Base-by-base conservation (phyloP, 1,284 basidiomycete genomes). In the Somion occarium region DNA sequence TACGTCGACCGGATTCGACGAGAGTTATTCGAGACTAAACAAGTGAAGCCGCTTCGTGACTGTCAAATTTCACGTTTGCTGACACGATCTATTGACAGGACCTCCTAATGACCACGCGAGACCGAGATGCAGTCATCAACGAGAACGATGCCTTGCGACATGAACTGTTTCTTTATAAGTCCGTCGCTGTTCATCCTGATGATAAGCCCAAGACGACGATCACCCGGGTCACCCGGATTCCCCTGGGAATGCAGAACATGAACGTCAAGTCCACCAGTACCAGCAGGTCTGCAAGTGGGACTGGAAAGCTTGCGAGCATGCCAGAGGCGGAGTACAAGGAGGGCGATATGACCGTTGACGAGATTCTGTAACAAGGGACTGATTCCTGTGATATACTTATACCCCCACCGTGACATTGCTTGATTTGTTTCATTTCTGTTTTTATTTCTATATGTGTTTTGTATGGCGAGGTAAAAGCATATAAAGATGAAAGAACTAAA, bases 1-100 rank as follows among this genome's bases (percentile, higher is more conserved):
- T 89, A 89, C 59, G 80, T 89, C 20, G 87, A 89, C 53, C 73
- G 83, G 51, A 81, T 89, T 54, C 75, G 86, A 38, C 71, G 72
- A 51, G 86, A 89, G 60, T 67, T 89, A 34, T 78, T 84, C 3
- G 85, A 87, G 44, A 75, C 78, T 11, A 88, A 86, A 64, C 83
- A 86, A 68, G 87, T 84, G 5, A 24, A 11, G 25, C 37, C 30
- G n/a, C n/a, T 5, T 41, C 9, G 11, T 12, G 3, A 27, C 9
- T 26, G 24, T n/a, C n/a, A 7, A 9, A 38, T 50, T 46, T 53
- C 57, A 20, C 44, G 46, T 37, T 38, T 46, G 4, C 15, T 27
- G 44, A 22, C 45, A 18, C 25, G 38, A 37, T 30, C 38, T 20
- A n/a, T 48, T 15, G 48, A 22, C 58, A 89, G 86, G 76, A 78